These are phyloP conservation scores for Clitocybe nebularis DNA, from an alignment of 1,284 basidiomycete species.

Conservation along the genomic window DNA sequence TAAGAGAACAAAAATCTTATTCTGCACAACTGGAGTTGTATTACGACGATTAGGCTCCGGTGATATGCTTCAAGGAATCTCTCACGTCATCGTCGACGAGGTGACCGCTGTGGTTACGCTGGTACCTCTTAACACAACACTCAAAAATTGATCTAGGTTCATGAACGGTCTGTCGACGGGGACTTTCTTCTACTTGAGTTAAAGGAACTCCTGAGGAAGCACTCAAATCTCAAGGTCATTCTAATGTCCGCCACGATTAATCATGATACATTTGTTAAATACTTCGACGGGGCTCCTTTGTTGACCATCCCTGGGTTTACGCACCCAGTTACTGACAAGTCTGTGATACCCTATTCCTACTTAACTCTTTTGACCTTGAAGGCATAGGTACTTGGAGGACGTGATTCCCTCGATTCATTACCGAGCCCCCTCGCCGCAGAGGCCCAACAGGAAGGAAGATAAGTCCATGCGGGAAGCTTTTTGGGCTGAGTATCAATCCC, in stretches of 20 bases:
- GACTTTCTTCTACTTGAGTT: constrained; percentile 89
- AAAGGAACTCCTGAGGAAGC: constrained; percentile 70
- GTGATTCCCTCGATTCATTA: constrained; percentile 56
- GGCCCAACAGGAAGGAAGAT: constrained; percentile 39
- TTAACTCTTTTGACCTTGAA: neutral
- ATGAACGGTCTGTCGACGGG: constrained; percentile 87
- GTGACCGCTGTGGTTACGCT: too few relatives aligned
- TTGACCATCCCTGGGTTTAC: constrained; percentile 84
- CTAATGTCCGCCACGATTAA: constrained; percentile 91
- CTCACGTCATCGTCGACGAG: constrained; percentile 91
- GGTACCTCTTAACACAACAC: constrained; percentile 4
- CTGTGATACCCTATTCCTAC: constrained; percentile 19
- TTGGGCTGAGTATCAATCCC: constrained; percentile 42
- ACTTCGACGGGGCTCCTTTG: constrained; percentile 79
- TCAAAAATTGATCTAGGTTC: constrained; percentile 49
- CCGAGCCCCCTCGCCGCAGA: constrained; percentile 34
- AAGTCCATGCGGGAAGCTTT: constrained; percentile 48
- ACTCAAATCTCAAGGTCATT: constrained; percentile 75
- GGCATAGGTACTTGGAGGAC: constrained; percentile 77
- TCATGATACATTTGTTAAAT: constrained; percentile 76
- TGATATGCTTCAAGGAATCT: constrained; percentile 66
- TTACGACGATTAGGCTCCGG: constrained; percentile 78
- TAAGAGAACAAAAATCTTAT: constrained; percentile 72
- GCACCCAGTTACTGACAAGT: constrained; percentile 77
- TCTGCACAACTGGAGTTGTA: constrained; percentile 92